Evolutionary conservation across 2,329 filamentous ascomycete genomes (phyloP).

Genomic region (Aspergillus awamori): DNA sequence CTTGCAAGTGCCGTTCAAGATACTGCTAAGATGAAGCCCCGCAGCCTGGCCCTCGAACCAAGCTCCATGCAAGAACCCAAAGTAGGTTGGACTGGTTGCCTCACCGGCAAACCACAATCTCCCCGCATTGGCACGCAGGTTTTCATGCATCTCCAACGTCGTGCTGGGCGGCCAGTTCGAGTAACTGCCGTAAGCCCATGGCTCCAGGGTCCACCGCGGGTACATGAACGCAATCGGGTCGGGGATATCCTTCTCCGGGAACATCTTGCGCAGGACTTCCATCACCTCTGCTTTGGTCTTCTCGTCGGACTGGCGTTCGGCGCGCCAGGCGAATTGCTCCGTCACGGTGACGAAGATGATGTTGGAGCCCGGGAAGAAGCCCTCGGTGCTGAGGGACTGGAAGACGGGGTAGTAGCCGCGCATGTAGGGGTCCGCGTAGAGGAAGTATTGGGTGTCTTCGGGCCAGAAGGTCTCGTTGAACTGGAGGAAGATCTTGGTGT

Average conservation of each 20-base stretch:
- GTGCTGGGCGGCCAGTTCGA: constrained; percentile 68
- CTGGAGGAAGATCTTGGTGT: constrained; percentile 73
- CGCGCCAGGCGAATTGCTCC: constrained; percentile 57
- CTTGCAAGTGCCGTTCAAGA: constrained; percentile 26
- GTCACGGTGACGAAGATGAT: constrained; percentile 69
- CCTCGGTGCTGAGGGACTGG: constrained; percentile 62
- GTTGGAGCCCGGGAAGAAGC: constrained; percentile 62
- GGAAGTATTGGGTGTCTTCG: constrained; percentile 54
- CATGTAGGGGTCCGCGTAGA: constrained; percentile 53
- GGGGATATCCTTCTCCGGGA: constrained; percentile 59
- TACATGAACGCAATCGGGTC: constrained; percentile 64
- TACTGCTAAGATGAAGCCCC: constrained; percentile 21
- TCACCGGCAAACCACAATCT: constrained; percentile 68
- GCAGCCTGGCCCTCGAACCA: constrained; percentile 60
- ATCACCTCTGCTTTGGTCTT: constrained; percentile 61
- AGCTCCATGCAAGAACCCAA: constrained; percentile 66
- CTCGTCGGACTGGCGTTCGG: constrained; percentile 62
- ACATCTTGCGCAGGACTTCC: constrained; percentile 63
- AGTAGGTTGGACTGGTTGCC: constrained; percentile 64
- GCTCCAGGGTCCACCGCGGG: constrained; percentile 58
- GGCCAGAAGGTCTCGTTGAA: constrained; percentile 71
- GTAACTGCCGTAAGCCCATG: constrained; percentile 64
- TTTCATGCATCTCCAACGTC: constrained; percentile 67
- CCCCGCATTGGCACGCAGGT: constrained; percentile 64
- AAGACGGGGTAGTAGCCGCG: constrained; percentile 63